These are phyloP conservation scores for Globisporangium barbulae DNA, from an alignment of 352 stramenopile species.

Conservation along the genomic window DNA sequence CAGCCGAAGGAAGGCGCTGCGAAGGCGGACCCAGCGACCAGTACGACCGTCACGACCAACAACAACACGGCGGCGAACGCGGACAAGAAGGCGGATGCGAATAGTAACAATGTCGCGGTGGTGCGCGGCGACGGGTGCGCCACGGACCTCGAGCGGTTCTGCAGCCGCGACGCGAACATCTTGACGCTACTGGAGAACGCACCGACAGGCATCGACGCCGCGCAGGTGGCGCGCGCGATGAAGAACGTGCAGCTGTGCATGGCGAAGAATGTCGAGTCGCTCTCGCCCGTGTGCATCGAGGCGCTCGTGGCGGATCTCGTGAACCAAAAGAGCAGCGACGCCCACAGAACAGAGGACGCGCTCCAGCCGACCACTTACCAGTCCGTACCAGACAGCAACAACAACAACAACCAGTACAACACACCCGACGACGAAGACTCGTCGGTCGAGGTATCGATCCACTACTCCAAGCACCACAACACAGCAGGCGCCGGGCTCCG, in stretches of 20 bases:
- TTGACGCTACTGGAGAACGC: conserved; percentile 44
- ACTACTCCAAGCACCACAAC: conserved; percentile 52
- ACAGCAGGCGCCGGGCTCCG: conserved; percentile 26
- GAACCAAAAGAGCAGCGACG: conserved; percentile 12
- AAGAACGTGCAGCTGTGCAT: conserved; percentile 53
- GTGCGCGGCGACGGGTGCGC: conserved; percentile 26
- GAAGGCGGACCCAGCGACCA: neutral
- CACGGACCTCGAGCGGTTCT: conserved; percentile 37
- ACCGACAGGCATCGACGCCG: conserved; percentile 25
- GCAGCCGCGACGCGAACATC: conserved; percentile 45
- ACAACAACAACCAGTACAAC: conserved; percentile 13
- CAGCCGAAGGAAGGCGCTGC: neutral
- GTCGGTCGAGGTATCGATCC: conserved; percentile 55
- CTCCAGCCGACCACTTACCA: conserved; percentile 9
- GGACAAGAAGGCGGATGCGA: neutral
- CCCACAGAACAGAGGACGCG: neutral
- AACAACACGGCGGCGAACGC: neutral
- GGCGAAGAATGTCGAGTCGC: conserved; percentile 42
- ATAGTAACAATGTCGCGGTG: neutral
- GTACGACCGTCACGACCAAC: neutral
- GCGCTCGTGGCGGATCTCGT: conserved; percentile 32
- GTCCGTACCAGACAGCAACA: neutral
- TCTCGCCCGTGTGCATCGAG: conserved; percentile 49
- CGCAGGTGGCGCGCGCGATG: conserved; percentile 35
- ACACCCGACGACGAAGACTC: conserved; percentile 36